phyloP scores from a whole-genome alignment of 495 filamentous ascomycete genomes.

The Copromyces sp. region DNA sequence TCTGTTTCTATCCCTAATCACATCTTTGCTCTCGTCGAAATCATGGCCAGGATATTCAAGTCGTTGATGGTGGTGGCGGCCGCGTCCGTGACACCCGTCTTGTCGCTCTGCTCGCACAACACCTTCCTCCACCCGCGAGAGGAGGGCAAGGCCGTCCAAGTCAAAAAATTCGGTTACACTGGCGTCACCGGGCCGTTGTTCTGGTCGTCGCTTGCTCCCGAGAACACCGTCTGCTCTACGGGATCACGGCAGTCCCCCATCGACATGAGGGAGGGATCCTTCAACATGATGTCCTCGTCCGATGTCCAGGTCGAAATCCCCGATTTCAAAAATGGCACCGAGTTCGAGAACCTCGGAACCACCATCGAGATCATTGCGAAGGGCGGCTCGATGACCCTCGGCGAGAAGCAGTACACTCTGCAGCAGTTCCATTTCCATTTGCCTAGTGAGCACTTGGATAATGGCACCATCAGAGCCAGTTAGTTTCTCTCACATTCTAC shows the following conservation, averaged over 20 bases:
- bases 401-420: slow-evolving; percentile 39
- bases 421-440: slow-evolving; percentile 64
- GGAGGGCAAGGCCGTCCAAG: slow-evolving; percentile 19
- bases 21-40: neutral
- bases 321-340: slow-evolving; percentile 28
- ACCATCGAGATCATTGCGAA: slow-evolving; percentile 45
- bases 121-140: slow-evolving; percentile 28
- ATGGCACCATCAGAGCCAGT: slow-evolving; percentile 32
- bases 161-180: slow-evolving; percentile 40
- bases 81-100: slow-evolving; percentile 18
- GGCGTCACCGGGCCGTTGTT: slow-evolving; percentile 41
- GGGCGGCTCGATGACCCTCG: slow-evolving; percentile 32
- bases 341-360: slow-evolving; percentile 52
- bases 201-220: slow-evolving; percentile 43
- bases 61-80: neutral
- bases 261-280: slow-evolving; percentile 34
- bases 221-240: slow-evolving; percentile 39
- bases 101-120: slow-evolving; percentile 20
- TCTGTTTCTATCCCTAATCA: neutral
- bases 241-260: slow-evolving; percentile 57
- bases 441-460: slow-evolving; percentile 55
- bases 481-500: slow-evolving; percentile 4
- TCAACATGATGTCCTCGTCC: slow-evolving; percentile 30
- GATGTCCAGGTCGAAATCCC: slow-evolving; percentile 25
- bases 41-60: neutral